A percentile compares a stretch with the other conserved stretches of the same genome.
Evolutionary conservation across 1,284 basidiomycete genomes (phyloP).

Genomic region (Takashimella koratensis): DNA sequence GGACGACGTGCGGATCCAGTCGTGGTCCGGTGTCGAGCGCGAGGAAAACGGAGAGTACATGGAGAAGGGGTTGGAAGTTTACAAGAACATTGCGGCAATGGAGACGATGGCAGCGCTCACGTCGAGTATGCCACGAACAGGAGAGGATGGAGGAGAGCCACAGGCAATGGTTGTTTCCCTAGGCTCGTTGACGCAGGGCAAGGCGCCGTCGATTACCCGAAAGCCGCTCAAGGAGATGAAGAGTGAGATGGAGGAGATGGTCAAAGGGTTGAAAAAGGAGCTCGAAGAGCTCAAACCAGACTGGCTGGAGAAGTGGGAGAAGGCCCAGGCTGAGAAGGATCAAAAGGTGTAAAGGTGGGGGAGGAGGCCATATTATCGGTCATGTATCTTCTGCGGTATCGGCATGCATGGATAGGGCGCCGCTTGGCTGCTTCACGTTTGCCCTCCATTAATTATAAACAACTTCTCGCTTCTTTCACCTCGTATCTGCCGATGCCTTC

Average conservation of each 20-base stretch:
- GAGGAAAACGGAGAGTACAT: conserved; percentile 36
- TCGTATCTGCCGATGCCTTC: no score
- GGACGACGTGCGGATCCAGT: conserved; percentile 38
- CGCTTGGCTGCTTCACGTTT: no score
- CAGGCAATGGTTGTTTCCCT: conserved; percentile 19
- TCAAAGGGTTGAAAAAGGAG: conserved; percentile 24
- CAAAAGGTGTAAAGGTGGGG: no score
- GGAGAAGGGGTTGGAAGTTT: conserved; percentile 21
- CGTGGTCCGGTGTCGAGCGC: conserved; percentile 31
- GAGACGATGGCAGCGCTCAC: conserved; percentile 23
- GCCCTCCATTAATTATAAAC: no score
- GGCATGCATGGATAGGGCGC: no score
- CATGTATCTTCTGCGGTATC: no score
- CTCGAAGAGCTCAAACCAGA: conserved; percentile 32
- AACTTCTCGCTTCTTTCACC: no score
- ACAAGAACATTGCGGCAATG: conserved; percentile 17
- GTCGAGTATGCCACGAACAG: neutral
- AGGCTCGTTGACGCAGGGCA: conserved; percentile 2
- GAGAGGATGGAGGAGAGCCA: conserved; percentile 9
- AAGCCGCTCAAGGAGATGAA: conserved; percentile 28
- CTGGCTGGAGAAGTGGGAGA: conserved; percentile 33
- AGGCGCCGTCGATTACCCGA: conserved; percentile 13
- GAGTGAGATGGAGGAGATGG: conserved; percentile 21
- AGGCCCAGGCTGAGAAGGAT: neutral
- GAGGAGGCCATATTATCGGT: no score